A percentile compares a stretch with the other conserved stretches of the same genome.
These are phyloP conservation scores for Rhizopogon salebrosus DNA, from an alignment of 768 basidiomycete species.

Conservation along the genomic window DNA sequence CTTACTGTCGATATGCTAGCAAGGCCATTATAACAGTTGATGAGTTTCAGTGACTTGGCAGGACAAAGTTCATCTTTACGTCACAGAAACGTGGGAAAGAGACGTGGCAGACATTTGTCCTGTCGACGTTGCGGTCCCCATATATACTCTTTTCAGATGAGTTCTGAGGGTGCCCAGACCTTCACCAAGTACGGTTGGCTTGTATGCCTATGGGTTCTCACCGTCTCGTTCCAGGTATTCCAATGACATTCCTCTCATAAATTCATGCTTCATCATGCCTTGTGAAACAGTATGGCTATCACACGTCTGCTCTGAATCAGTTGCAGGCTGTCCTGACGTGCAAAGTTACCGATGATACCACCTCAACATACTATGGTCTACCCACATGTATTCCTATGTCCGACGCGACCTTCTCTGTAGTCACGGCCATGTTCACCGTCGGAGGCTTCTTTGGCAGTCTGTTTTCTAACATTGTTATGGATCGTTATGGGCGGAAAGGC, in stretches of 20 bases:
- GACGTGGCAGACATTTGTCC: too few species aligned
- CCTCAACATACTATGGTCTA: slow-evolving; percentile 32
- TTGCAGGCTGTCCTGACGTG: slow-evolving; percentile 78
- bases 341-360: slow-evolving; percentile 24
- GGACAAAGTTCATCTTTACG: too few species aligned
- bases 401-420: slow-evolving; percentile 68
- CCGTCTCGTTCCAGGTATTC: slow-evolving; percentile 50
- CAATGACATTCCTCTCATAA: neutral
- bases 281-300: slow-evolving; percentile 74
- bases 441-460: slow-evolving; percentile 83
- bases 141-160: neutral
- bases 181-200: slow-evolving; percentile 62
- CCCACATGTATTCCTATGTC: slow-evolving; percentile 81
- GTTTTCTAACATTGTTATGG: slow-evolving; percentile 62
- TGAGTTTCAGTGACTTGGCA: too few species aligned
- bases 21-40: too few species aligned
- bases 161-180: slow-evolving; percentile 15
- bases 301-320: slow-evolving; percentile 89
- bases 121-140: neutral
- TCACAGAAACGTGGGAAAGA: too few species aligned
- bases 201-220: slow-evolving; percentile 64
- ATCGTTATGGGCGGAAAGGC: slow-evolving; percentile 64
- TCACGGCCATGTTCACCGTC: slow-evolving; percentile 82
- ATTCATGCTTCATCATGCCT: neutral
- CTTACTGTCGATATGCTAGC: too few species aligned